Conservation (phyloP, 1,284 basidiomycete genomes). For the Hymenochaete sp. region DNA sequence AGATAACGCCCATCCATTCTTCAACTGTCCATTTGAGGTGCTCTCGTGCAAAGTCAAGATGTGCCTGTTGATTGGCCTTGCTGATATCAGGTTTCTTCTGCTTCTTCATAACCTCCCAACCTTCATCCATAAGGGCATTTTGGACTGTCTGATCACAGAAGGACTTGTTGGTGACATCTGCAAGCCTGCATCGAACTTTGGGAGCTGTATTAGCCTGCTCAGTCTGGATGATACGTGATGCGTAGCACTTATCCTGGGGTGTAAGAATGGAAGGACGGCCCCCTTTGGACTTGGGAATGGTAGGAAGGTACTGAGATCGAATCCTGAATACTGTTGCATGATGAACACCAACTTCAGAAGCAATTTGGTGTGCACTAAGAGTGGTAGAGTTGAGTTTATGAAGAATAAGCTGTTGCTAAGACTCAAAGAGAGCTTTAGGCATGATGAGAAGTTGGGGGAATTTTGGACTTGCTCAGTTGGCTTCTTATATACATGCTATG, state of each 20-base stretch:
- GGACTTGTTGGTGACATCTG: neutral
- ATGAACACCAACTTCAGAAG: neutral
- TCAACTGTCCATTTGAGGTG: constrained; percentile 24
- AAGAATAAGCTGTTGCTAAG: too few relatives aligned
- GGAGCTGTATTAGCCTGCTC: neutral
- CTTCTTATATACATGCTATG: too few relatives aligned
- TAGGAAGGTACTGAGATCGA: neutral
- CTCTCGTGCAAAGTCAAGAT: constrained; percentile 21
- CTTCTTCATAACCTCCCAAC: neutral
- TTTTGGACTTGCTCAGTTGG: too few relatives aligned
- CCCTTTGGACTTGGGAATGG: neutral
- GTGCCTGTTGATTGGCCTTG: constrained; percentile 1
- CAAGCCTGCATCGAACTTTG: neutral
- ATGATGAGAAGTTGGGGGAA: too few relatives aligned
- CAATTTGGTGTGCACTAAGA: too few relatives aligned
- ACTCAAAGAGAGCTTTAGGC: too few relatives aligned
- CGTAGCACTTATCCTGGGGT: neutral
- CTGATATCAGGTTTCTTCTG: neutral
- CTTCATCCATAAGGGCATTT: neutral
- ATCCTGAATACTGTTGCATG: neutral
- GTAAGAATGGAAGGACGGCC: neutral
- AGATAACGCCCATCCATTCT: constrained; percentile 26
- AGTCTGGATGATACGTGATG: neutral
- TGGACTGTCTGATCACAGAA: neutral
- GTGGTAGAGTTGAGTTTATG: too few relatives aligned